Percentiles rank a stretch among this genome's conserved stretches.
Evolutionary conservation across 1,284 basidiomycete genomes (phyloP).

Genomic region (Rhodofomes roseus): DNA sequence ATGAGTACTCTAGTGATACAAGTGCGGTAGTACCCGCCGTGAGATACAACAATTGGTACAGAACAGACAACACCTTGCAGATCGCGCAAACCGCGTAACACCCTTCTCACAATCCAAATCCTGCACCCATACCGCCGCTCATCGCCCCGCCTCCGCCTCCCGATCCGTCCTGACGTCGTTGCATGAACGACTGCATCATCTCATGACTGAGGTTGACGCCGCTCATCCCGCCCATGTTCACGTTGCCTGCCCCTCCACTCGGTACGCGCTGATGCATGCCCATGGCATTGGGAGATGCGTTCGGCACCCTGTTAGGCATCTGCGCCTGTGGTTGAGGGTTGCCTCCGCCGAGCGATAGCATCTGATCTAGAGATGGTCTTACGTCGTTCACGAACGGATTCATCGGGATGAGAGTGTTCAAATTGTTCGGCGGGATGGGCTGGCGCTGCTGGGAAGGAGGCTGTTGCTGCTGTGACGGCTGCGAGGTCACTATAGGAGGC

Average conservation of each 20-base stretch:
- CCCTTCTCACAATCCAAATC: background rate
- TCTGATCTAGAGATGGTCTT: background rate
- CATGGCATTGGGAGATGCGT: background rate
- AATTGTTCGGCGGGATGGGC: background rate
- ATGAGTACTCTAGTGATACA: background rate
- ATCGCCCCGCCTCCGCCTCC: background rate
- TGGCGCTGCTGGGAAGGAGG: background rate
- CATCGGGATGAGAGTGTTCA: slow-evolving; percentile 1
- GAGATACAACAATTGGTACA: no score
- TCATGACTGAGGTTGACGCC: slow-evolving; percentile 39
- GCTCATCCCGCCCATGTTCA: slow-evolving; percentile 6
- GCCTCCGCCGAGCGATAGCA: background rate
- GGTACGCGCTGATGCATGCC: slow-evolving; percentile 21
- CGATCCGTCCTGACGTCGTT: slow-evolving; percentile 34
- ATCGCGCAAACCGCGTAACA: background rate
- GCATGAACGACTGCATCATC: slow-evolving; percentile 63
- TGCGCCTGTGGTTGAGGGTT: background rate
- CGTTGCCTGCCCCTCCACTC: slow-evolving; percentile 22
- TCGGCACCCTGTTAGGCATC: background rate
- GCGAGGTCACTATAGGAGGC: background rate
- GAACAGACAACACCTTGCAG: no score
- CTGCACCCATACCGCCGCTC: slow-evolving; percentile 4
- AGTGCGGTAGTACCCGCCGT: background rate
- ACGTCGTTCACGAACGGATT: slow-evolving; percentile 3
- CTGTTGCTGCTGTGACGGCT: background rate